These are phyloP conservation scores for Paramecium octaurelia DNA, from an alignment of 73 alveolate species.

Conservation along the genomic window DNA sequence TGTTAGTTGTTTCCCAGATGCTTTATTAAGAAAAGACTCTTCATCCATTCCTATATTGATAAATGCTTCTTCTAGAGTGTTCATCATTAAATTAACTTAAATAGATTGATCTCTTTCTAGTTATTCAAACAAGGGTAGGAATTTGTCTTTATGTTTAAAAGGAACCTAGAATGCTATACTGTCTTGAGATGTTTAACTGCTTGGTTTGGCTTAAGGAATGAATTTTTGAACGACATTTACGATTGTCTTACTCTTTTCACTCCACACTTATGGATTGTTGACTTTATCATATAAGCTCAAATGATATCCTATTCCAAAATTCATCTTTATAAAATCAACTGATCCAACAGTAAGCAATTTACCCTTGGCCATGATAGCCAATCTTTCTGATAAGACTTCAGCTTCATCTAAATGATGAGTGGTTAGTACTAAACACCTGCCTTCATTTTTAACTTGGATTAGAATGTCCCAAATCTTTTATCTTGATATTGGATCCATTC, in stretches of 20 bases:
- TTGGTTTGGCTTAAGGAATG: conserved; percentile 43
- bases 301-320: conserved; percentile 86
- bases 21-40: conserved; percentile 20
- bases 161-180: conserved; percentile 72
- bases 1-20: neutral
- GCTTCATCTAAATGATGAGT: conserved; percentile 92
- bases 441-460: conserved; percentile 61
- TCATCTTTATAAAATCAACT: conserved; percentile 72
- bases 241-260: conserved; percentile 17
- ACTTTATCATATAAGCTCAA: conserved; percentile 76
- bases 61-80: conserved; percentile 97
- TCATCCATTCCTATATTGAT: conserved; percentile 87
- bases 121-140: conserved; percentile 63
- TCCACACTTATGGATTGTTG: conserved; percentile 50
- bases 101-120: conserved; percentile 54
- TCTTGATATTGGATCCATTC: conserved; percentile 95
- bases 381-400: conserved; percentile 81
- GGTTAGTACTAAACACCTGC: conserved; percentile 76
- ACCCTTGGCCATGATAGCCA: conserved; percentile 87
- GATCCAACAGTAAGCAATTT: conserved; percentile 73
- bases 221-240: conserved; percentile 13
- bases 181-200: conserved; percentile 49
- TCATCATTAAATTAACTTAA: conserved; percentile 79
- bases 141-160: conserved; percentile 55
- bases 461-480: conserved; percentile 93